Percentiles rank a stretch among this genome's conserved stretches.
These are phyloP conservation scores for Aspergillus versicolor DNA, from an alignment of 2,329 filamentous ascomycete genomes.

Conservation along the genomic window DNA sequence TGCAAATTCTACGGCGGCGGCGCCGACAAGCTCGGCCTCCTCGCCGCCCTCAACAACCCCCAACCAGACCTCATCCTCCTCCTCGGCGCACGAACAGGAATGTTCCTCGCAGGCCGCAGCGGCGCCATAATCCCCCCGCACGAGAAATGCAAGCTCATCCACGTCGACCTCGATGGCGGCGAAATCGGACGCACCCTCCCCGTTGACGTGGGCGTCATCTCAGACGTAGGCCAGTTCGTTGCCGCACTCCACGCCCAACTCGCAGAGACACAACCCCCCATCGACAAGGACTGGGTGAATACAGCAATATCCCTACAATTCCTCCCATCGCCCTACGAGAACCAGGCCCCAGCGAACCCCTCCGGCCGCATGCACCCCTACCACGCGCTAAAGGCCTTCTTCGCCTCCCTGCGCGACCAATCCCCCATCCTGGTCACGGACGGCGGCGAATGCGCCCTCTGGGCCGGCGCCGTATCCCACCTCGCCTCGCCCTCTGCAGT, in stretches of 20 bases:
- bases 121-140: slow-evolving; percentile 39
- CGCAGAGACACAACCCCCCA: not conserved
- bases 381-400: slow-evolving; percentile 41
- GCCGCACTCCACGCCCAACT: slow-evolving; percentile 25
- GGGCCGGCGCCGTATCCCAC: slow-evolving; percentile 41
- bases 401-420: slow-evolving; percentile 31
- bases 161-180: slow-evolving; percentile 44
- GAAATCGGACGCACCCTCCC: slow-evolving; percentile 45
- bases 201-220: slow-evolving; percentile 44
- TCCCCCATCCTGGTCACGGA: slow-evolving; percentile 39
- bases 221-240: slow-evolving; percentile 38
- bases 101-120: slow-evolving; percentile 39
- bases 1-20: slow-evolving; percentile 38
- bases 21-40: slow-evolving; percentile 34
- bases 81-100: slow-evolving; percentile 43
- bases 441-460: slow-evolving; percentile 21
- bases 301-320: slow-evolving; percentile 15
- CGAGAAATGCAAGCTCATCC: slow-evolving; percentile 37
- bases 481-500: slow-evolving; percentile 36
- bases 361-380: slow-evolving; percentile 44
- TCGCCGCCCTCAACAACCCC: slow-evolving; percentile 26
- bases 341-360: slow-evolving; percentile 17
- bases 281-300: not conserved
- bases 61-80: slow-evolving; percentile 45
- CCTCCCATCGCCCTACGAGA: slow-evolving; percentile 20